phyloP scores from a whole-genome alignment of 2,329 filamentous ascomycete genomes.

The Apiospora marii region DNA sequence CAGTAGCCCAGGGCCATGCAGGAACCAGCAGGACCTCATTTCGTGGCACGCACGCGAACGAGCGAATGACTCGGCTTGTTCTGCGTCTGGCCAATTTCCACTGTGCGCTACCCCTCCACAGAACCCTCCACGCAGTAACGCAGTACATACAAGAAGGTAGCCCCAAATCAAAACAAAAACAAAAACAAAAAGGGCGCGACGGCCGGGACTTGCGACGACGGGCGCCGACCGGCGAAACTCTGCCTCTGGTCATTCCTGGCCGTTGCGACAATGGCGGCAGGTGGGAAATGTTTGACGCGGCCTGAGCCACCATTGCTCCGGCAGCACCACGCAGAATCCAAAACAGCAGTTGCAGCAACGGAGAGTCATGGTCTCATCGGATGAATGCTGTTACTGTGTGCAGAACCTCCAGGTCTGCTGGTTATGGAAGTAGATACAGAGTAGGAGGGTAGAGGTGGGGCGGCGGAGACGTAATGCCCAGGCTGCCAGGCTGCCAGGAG shows the following conservation, averaged over 20 bases:
- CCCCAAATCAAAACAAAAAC: not conserved
- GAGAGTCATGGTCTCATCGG: conserved; percentile 1
- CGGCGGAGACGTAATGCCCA: conserved; percentile 5
- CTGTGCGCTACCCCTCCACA: not conserved
- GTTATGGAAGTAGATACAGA: too few relatives aligned
- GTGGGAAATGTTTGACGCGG: not conserved
- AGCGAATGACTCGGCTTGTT: not conserved
- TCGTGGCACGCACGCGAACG: not conserved
- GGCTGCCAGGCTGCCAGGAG: not conserved
- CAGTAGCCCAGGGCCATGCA: not conserved
- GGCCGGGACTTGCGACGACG: conserved; percentile 4
- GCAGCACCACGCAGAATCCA: not conserved
- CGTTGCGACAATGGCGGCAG: not conserved
- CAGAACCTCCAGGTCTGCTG: too few relatives aligned
- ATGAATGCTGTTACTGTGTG: not conserved
- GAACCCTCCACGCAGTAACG: too few relatives aligned
- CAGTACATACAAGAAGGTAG: not conserved
- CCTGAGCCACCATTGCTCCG: conserved; percentile 4
- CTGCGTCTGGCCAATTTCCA: not conserved
- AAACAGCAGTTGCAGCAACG: conserved; percentile 2
- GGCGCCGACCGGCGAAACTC: conserved; percentile 5
- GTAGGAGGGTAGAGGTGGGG: too few relatives aligned
- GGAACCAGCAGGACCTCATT: conserved; percentile 8
- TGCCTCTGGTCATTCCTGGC: not conserved
- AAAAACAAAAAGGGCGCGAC: not conserved